Conservation (phyloP, 148 eudicot species). For the Gaultheria prostrata region DNA sequence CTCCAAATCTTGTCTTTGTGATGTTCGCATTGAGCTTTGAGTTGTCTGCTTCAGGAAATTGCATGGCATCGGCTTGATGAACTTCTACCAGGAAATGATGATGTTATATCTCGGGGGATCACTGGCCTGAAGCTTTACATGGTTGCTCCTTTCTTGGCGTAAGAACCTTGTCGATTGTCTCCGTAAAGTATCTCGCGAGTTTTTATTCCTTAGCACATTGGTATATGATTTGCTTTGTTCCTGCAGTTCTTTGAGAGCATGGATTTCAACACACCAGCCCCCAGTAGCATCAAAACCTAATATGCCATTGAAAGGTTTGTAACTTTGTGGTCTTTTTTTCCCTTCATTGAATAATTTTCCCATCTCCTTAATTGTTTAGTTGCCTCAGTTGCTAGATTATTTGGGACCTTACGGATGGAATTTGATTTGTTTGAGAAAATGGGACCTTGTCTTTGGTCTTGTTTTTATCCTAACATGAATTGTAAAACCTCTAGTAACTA, state of each 20-base stretch:
- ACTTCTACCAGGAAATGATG: constrained; percentile 71
- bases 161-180: constrained; percentile 28
- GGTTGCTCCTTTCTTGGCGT: constrained; percentile 96
- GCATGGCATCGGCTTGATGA: constrained; percentile 98
- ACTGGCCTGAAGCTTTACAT: constrained; percentile 95
- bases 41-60: constrained; percentile 64
- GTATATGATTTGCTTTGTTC: constrained; percentile 10
- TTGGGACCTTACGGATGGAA: not conserved
- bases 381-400: not conserved
- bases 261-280: constrained; percentile 76
- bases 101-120: constrained; percentile 90
- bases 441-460: not conserved
- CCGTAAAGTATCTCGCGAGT: not conserved
- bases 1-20: not conserved
- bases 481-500: not conserved
- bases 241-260: constrained; percentile 67
- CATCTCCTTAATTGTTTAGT: not conserved
- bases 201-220: constrained; percentile 11
- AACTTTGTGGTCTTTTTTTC: constrained; percentile 7
- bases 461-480: not conserved
- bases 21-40: constrained; percentile 6
- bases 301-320: constrained; percentile 58
- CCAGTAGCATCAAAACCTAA: constrained; percentile 49
- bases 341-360: not conserved
- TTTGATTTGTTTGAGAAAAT: not conserved